phyloP scores from a whole-genome alignment of 2,329 filamentous ascomycete genomes.

The Sphaerulina vaccinii region DNA sequence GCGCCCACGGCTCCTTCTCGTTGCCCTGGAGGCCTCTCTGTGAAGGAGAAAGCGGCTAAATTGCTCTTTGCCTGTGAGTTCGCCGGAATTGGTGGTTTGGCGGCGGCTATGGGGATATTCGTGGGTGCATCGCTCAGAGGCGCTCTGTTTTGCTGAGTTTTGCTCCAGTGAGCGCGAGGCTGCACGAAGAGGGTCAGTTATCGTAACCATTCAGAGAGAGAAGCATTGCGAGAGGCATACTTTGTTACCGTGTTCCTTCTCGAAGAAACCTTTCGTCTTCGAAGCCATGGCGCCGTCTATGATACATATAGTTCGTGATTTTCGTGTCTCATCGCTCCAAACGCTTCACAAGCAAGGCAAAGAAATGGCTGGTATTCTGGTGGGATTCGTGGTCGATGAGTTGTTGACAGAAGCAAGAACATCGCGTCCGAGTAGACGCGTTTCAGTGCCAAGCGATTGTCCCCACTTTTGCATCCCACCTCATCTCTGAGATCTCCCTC shows the following conservation, averaged over 20 bases:
- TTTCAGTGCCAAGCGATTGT: no score
- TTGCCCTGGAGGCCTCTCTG: slow-evolving; percentile 32
- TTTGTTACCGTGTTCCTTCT: slow-evolving; percentile 48
- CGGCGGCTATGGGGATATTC: slow-evolving; percentile 30
- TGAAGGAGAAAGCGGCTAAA: slow-evolving; percentile 56
- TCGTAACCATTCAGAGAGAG: neutral
- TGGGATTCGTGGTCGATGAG: neutral
- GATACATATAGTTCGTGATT: neutral
- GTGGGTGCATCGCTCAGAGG: slow-evolving; percentile 26
- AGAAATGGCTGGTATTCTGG: neutral
- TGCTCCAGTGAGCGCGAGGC: slow-evolving; percentile 31
- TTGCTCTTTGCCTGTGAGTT: slow-evolving; percentile 56
- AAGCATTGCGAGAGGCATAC: slow-evolving; percentile 31
- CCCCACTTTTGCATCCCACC: no score
- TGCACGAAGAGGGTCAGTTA: slow-evolving; percentile 11
- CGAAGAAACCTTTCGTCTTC: slow-evolving; percentile 54
- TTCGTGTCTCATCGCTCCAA: neutral
- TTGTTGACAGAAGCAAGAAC: neutral
- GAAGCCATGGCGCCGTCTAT: slow-evolving; percentile 23
- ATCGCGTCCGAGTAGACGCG: neutral
- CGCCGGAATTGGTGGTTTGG: slow-evolving; percentile 48
- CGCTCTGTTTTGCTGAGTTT: slow-evolving; percentile 19
- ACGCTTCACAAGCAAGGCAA: neutral
- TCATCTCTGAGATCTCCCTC: no score
- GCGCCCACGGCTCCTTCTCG: slow-evolving; percentile 47